These are phyloP conservation scores for Omphalea diandra DNA, from an alignment of 441 rosid species.

Conservation along the genomic window DNA sequence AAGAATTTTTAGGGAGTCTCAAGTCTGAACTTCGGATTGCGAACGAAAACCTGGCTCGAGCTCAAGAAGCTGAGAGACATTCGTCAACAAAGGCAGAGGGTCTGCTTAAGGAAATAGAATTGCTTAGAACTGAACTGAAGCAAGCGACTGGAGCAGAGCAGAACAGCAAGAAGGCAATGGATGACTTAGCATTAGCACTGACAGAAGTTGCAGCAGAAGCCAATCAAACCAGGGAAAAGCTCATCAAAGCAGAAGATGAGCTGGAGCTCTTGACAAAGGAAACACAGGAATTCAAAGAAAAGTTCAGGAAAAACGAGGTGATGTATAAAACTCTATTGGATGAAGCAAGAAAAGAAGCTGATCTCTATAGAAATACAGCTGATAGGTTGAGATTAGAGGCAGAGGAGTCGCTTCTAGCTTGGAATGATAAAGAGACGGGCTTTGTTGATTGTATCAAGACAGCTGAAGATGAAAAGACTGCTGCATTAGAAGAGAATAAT, in stretches of 20 bases:
- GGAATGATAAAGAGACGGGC: slow-evolving; percentile 75
- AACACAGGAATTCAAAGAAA: slow-evolving; percentile 36
- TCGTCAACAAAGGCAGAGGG: slow-evolving; percentile 30
- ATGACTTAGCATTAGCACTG: slow-evolving; percentile 71
- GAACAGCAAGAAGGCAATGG: slow-evolving; percentile 82
- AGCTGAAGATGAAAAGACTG: slow-evolving; percentile 70
- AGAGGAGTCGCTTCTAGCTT: slow-evolving; percentile 71
- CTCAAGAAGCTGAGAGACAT: slow-evolving; percentile 37
- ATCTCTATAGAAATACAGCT: slow-evolving; percentile 46
- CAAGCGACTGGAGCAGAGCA: slow-evolving; percentile 61
- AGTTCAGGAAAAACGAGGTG: slow-evolving; percentile 33
- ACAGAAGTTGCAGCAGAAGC: slow-evolving; percentile 73
- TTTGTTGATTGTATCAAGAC: slow-evolving; percentile 62
- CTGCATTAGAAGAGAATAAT: slow-evolving; percentile 45
- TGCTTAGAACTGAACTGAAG: slow-evolving; percentile 49
- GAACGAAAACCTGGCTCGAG: slow-evolving; percentile 27
- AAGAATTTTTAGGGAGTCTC: slow-evolving; percentile 30
- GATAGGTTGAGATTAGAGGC: slow-evolving; percentile 77
- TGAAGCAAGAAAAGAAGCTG: slow-evolving; percentile 57
- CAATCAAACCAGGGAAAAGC: slow-evolving; percentile 52
- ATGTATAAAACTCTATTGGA: slow-evolving; percentile 26
- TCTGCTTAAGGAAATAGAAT: slow-evolving; percentile 35
- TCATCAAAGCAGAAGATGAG: slow-evolving; percentile 36
- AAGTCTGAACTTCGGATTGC: slow-evolving; percentile 34
- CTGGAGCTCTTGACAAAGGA: slow-evolving; percentile 39